Evolutionary conservation across 2,329 filamentous ascomycete species (phyloP), one percentile per base, ranked within the genome.

Genomic region (Calonectria henricotiae): DNA sequence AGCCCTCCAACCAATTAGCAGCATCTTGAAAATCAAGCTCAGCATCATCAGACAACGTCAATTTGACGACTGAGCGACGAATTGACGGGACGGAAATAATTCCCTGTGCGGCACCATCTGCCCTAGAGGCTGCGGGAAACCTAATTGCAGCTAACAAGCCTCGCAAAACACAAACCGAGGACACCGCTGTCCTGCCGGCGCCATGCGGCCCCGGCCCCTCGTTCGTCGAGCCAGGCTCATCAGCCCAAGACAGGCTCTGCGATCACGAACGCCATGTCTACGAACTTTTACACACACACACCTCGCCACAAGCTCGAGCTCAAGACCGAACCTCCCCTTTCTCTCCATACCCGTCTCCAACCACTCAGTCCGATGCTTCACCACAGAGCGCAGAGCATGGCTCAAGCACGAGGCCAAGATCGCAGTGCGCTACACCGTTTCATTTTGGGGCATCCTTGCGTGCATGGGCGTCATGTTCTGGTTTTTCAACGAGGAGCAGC

Each of bases 321-420:
- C 80, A 25, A 78, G 82, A 27, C 82, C 82, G 17, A 80, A 76
- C 63, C 75, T 83, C 1, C 88, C 85, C 65, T 91, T 86, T 79
- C 86, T 87, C 79, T 84, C 82, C 39, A 82, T 85, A 2, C 87
- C 83, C 23, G 75, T 82, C 47, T 80, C 86, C 60, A 87, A 89
- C 61, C 85, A 85, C 35, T 86, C 89, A 49, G 89, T 89, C 4
- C 92, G 95, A 63, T 89, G 93, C 71, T 89, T 97, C 70, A 94
- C 93, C n/a, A 97, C 94, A 0, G 92, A 95, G 79, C 90, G 90
- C 72, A 92, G 90, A 73, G 84, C 86, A 72, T 94, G 91, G 85
- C 85, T 95, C 68, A 91, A 89, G 72, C 87, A 92, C 73, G 93
- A 96, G 76, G 85, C 94, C 55, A 90, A 89, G 76, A 86, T 93